Evolutionary conservation across 2,329 filamentous ascomycete genomes (phyloP), one percentile per base, ranked within the genome.

Genomic region (Pseudocercospora eumusae): DNA sequence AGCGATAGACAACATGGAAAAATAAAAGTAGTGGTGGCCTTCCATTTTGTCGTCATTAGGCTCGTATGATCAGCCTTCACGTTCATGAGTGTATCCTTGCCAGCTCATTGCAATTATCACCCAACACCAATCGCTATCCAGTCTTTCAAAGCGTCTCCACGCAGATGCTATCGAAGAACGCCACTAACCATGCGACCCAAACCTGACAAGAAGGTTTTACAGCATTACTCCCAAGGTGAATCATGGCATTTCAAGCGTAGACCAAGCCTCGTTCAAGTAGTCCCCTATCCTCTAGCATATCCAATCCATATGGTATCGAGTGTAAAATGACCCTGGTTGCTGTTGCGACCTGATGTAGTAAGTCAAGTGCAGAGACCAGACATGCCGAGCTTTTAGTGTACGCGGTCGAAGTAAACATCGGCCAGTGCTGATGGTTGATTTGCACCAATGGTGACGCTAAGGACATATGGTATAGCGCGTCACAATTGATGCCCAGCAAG

Each of bases 51-150:
- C 55, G 23, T 57, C 42, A 42, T 47, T 47, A 57, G 40, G 28
- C 52, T 21, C 52, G 18, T 36, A 15, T 54, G 18, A 54, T 36
- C 50, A 53, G 50, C 50, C 5, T 31, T 53, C 18, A 36, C 28
- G 18, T 52, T 36, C 52, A 33, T 10, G 18, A 54, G n/a, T 36
- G 13, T 18, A 23, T 53, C 53, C 28, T 27, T 11, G 27, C 3
- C 47, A 52, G 42, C 44, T 59, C 61, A 55, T 60, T 49, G 53
- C 36, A 60, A 54, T 63, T 57, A 40, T 63, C 57, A 56, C 27
- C 49, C 21, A 18, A 18, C n/a, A 47, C 52, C 52, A 45, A 57
- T 60, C 47, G 56, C 47, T 47, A 42, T 55, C 45, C 55, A 15
- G 55, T 23, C 28, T 57, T 45, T 15, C 9, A 45, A 47, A 23